These are phyloP conservation scores for Leishmania guyanensis DNA, from an alignment of 208 protist species.

Conservation along the genomic window DNA sequence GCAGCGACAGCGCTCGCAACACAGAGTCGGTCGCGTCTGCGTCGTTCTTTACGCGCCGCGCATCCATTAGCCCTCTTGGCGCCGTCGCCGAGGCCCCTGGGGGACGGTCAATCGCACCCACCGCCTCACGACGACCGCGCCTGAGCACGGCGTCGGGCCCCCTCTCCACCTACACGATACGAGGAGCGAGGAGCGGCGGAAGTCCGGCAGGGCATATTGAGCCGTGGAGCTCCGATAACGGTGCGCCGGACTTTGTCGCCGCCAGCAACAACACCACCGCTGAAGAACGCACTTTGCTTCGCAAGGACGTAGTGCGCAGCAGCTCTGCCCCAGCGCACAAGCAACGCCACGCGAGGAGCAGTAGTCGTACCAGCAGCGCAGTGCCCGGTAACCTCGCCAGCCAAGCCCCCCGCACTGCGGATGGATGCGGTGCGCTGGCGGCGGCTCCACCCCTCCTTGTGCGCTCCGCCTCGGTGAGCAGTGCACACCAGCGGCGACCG, in stretches of 20 bases:
- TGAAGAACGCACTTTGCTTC: not conserved
- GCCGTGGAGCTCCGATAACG: not conserved
- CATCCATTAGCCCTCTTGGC: not conserved
- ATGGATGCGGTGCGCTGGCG: not conserved
- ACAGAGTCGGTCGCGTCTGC: not conserved
- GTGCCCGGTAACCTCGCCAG: not conserved
- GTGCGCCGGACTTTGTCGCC: not conserved
- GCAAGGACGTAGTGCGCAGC: not conserved
- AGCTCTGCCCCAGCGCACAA: slow-evolving; percentile 3
- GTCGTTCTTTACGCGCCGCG: slow-evolving; percentile 13
- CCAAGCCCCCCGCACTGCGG: not conserved
- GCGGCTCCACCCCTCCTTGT: not conserved
- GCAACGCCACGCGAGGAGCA: not conserved
- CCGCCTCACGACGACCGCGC: slow-evolving; percentile 1
- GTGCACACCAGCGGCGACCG: not conserved
- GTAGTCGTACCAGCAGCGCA: not conserved
- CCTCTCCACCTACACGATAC: slow-evolving; percentile 14
- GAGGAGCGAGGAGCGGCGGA: not conserved
- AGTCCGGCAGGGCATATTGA: not conserved
- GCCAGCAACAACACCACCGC: not conserved
- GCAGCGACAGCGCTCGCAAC: not conserved
- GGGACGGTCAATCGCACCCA: not conserved
- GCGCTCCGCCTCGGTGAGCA: slow-evolving; percentile 6
- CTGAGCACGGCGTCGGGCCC: slow-evolving; percentile 9
- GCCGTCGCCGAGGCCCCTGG: not conserved